Evolutionary conservation across 169 alveolate genomes (phyloP).

Genomic region (Plasmodium ovale): DNA sequence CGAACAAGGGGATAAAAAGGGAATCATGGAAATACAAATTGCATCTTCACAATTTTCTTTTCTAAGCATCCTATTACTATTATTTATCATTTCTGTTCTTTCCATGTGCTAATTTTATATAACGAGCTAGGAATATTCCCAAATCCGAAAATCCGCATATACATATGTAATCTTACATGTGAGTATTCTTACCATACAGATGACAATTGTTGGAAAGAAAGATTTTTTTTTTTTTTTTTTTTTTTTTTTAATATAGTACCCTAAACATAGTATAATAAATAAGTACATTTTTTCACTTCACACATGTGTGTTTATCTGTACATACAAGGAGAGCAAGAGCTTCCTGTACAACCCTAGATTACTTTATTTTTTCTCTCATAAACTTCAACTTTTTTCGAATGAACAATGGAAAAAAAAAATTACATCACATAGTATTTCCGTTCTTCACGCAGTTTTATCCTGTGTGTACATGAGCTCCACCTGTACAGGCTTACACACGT

Average conservation of each 20-base stretch:
- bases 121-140: not conserved
- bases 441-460: too few relatives aligned
- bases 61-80: conserved; percentile 13
- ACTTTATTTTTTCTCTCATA: too few relatives aligned
- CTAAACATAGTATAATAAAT: too few relatives aligned
- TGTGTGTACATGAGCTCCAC: too few relatives aligned
- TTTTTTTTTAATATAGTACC: not conserved
- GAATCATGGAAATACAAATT: conserved; percentile 45
- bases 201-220: not conserved
- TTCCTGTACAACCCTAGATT: too few relatives aligned
- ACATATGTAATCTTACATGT: too few relatives aligned
- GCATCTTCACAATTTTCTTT: conserved; percentile 1
- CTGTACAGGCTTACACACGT: not conserved
- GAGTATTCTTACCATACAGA: too few relatives aligned
- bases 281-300: not conserved
- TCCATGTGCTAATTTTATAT: not conserved
- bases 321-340: too few relatives aligned
- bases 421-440: too few relatives aligned
- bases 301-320: not conserved
- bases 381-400: too few relatives aligned
- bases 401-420: too few relatives aligned
- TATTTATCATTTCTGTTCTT: not conserved
- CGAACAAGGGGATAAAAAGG: conserved; percentile 31
- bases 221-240: not conserved
- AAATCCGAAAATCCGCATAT: not conserved